These are phyloP conservation scores for Suhomyces panamericanus DNA, from an alignment of 1,139 yeast species.

Conservation along the genomic window DNA sequence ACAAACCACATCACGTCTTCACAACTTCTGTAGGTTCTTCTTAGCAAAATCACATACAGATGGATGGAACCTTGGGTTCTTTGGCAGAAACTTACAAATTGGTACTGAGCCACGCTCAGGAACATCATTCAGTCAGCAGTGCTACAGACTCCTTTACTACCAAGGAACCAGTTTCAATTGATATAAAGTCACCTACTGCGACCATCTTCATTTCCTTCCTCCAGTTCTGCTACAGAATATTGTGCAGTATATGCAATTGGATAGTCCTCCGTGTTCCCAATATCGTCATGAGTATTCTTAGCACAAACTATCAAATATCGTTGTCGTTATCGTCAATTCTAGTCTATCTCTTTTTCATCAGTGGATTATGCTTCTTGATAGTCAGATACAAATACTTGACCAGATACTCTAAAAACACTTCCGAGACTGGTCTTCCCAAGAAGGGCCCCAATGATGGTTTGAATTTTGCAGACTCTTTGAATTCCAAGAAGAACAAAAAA, in stretches of 20 bases:
- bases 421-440: conserved; percentile 9
- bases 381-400: conserved; percentile 43
- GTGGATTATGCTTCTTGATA: conserved; percentile 29
- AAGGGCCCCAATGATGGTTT: conserved; percentile 11
- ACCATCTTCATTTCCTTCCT: conserved; percentile 14
- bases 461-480: conserved; percentile 16
- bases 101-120: too few relatives aligned
- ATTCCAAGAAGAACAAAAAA: conserved; percentile 32
- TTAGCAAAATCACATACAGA: too few relatives aligned
- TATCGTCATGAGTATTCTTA: conserved; percentile 25
- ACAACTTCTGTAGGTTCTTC: too few relatives aligned
- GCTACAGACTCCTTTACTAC: too few relatives aligned
- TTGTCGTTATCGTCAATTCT: conserved; percentile 38
- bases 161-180: neutral
- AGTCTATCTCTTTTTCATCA: conserved; percentile 19
- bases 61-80: too few relatives aligned
- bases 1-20: too few relatives aligned
- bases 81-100: too few relatives aligned
- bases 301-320: conserved; percentile 34
- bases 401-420: conserved; percentile 35
- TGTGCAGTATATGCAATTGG: conserved; percentile 21
- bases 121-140: too few relatives aligned
- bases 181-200: neutral
- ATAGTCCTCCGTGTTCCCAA: conserved; percentile 25
- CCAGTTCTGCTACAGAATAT: conserved; percentile 23